Evolutionary conservation across 2,329 filamentous ascomycete genomes (phyloP), one percentile per base, ranked within the genome.

Genomic region (Verticillium isaacii): DNA sequence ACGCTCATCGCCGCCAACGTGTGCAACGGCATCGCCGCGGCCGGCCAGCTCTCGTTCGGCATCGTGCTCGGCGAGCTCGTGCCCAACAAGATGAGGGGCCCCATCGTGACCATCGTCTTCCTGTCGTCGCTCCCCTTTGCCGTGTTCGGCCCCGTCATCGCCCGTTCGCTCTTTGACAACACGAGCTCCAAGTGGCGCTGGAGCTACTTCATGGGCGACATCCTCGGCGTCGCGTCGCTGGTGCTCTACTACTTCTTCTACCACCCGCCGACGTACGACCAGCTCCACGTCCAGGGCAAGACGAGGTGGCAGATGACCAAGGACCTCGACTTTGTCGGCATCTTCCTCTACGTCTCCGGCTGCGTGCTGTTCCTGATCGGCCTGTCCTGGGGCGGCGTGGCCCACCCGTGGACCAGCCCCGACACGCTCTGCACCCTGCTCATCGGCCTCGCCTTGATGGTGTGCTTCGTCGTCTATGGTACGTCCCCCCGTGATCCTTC

Each of bases 171-270:
- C 41, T 76, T 80, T 61, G 61, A 73, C 29, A 72, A 79, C 57
- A 82, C 80, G 1, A 68, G 65, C 4, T 67, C 73, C 3, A 69
- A 72, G 19, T 84, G 81, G 81, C 73, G 82, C 50, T 82, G 80
- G 78, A 76, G 71, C 61, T 85, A 80, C 68, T 82, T 80, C 65
- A 66, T 84, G 4, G 77, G 76, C 61, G 78, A 79, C 65, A 78
- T 81, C 59, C 71, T 79, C 61, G 74, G 72, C 39, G 72, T 71
- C n/a, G 62, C 79, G 25, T 71, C 76, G 12, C 66, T 78, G 2
- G 66, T 73, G 1, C 71, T 80, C 7, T 81, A 77, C 61, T 70
- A 71, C 37, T 72, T 80, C 64, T 77, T 79, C 61, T 83, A 82
- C 69, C 76, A 77, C 64, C 81, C 79, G 29, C 80, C 81, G 0